A percentile compares a stretch with the other conserved stretches of the same genome.
phyloP scores from a whole-genome alignment of 2,329 filamentous ascomycete genomes.

The Colletotrichum gigasporum region DNA sequence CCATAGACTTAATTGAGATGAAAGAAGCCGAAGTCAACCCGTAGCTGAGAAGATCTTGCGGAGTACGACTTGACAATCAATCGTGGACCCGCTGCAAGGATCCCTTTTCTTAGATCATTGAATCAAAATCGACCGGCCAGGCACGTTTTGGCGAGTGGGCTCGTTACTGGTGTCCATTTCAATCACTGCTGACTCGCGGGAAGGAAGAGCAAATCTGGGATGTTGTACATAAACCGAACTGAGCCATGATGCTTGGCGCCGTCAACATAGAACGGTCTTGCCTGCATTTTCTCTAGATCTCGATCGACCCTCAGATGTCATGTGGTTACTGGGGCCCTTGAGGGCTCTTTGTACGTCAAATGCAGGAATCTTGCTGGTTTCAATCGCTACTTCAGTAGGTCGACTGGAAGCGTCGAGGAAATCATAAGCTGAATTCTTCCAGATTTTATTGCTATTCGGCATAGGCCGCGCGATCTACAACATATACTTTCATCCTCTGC shows the following conservation, averaged over 20 bases:
- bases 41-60: not conserved
- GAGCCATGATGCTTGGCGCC: slow-evolving; percentile 2
- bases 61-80: not conserved
- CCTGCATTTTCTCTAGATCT: not conserved
- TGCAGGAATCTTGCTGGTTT: not conserved
- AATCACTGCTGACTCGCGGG: not conserved
- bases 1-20: not conserved
- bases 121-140: not conserved
- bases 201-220: not conserved
- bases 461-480: slow-evolving; percentile 37
- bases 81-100: not conserved
- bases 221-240: slow-evolving; percentile 1
- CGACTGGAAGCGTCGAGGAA: too few species aligned
- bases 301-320: not conserved
- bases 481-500: slow-evolving; percentile 60
- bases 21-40: not conserved
- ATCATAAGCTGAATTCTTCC: not conserved
- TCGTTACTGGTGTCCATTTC: not conserved
- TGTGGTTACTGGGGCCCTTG: not conserved
- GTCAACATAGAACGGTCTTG: not conserved
- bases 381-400: not conserved
- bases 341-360: not conserved
- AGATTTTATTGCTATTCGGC: not conserved
- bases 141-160: slow-evolving; percentile 4
- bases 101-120: not conserved